Conservation (phyloP, 148 eudicot genomes). For the Camellia granthamiana region DNA sequence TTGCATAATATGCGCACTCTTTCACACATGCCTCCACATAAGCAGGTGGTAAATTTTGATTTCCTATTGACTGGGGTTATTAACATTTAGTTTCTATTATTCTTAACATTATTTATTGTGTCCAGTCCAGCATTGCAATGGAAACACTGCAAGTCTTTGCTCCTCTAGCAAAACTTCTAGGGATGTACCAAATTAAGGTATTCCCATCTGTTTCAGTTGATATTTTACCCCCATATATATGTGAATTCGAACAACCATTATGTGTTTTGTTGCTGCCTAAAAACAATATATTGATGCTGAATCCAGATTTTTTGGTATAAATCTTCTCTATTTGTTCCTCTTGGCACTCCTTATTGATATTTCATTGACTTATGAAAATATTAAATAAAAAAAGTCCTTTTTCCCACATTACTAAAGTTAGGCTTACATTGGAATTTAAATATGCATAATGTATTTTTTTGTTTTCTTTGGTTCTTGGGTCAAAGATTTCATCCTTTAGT, state of each 20-base stretch:
- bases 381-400: too few species aligned
- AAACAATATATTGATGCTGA: not conserved
- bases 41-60: constrained; percentile 55
- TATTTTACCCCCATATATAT: not conserved
- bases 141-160: constrained; percentile 98
- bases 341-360: not conserved
- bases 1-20: constrained; percentile 98
- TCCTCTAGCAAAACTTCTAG: constrained; percentile 87
- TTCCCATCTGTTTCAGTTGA: constrained; percentile 3
- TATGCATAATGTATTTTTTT: too few species aligned
- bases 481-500: too few species aligned
- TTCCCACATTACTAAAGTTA: too few species aligned
- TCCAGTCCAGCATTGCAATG: constrained; percentile 85
- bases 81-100: constrained; percentile 2
- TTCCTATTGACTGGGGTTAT: not conserved
- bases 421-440: too few species aligned
- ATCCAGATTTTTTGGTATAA: not conserved
- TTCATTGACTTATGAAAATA: not conserved
- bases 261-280: not conserved
- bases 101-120: constrained; percentile 19
- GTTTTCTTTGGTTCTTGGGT: too few species aligned
- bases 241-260: not conserved
- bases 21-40: constrained; percentile 91
- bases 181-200: constrained; percentile 97
- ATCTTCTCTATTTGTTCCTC: not conserved